Percentiles rank a stretch among this genome's conserved stretches.
Conservation (phyloP, 306 rosid genomes). For the Sesbania bispinosa region DNA sequence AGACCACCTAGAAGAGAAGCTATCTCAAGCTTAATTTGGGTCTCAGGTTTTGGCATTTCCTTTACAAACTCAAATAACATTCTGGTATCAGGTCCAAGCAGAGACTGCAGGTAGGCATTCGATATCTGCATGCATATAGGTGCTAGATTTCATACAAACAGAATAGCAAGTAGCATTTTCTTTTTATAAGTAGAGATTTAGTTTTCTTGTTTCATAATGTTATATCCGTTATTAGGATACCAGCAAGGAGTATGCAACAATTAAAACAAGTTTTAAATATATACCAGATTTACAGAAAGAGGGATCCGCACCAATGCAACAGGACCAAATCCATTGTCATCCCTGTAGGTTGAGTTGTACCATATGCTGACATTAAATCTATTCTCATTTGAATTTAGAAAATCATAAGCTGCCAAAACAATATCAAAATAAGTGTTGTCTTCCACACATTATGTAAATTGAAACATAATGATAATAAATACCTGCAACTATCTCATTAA, state of each 20-base stretch:
- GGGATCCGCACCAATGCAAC: conserved; percentile 47
- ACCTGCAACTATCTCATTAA: conserved; percentile 57
- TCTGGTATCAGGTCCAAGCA: conserved; percentile 59
- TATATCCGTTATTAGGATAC: background rate
- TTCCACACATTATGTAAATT: background rate
- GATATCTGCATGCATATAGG: conserved; percentile 53
- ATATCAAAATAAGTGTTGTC: conserved; percentile 19
- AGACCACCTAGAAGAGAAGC: conserved; percentile 68
- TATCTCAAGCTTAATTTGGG: conserved; percentile 42
- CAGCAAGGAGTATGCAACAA: conserved; percentile 1
- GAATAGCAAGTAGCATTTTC: background rate
- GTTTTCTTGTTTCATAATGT: background rate
- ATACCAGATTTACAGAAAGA: conserved; percentile 76
- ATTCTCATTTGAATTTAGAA: conserved; percentile 56
- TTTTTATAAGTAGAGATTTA: conserved; percentile 1
- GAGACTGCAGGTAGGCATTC: conserved; percentile 70
- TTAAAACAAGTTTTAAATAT: conserved; percentile 2
- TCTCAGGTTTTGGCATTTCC: conserved; percentile 79
- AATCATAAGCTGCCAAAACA: conserved; percentile 64
- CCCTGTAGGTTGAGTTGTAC: conserved; percentile 57
- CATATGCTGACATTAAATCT: conserved; percentile 58
- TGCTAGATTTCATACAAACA: conserved; percentile 22
- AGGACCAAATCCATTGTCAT: conserved; percentile 19
- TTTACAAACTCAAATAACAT: conserved; percentile 66
- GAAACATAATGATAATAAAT: conserved; percentile 8